Base-by-base conservation (phyloP, 148 eudicot genomes). In the Persicaria tinctoria region DNA sequence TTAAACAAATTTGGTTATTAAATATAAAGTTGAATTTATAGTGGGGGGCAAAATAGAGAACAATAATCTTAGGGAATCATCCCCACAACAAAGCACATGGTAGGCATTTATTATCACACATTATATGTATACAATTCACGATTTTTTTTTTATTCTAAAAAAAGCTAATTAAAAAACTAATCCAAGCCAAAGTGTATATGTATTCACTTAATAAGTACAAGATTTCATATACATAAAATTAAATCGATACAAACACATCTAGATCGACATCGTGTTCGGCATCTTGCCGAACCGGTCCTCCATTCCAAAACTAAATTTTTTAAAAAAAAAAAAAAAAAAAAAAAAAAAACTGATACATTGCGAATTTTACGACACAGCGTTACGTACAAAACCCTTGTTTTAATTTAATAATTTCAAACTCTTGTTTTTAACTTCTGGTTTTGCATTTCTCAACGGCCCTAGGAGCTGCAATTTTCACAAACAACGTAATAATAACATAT, bases 391-490 rank as follows among this genome's bases (percentile, higher is more conserved):
- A 53, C 12, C 56, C 56, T 53, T 53, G 12, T 17, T 53, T 53
- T 11, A 3, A 53, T 23, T 63, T 63, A 20, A 20, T 63, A 63
- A 20, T 20, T 20, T 20, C 45, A 63, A 63, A 63, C 2, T 5
- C 32, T 18, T 23, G 13, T 41, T 66, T 78, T 86, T 77, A 87
- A 77, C 82, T 74, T 80, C 88, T 78, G 82, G 74, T 85, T 80
- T 87, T 85, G 88, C 91, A 85, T 45, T 87, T 85, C 75, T 87
- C 91, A 10, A 87, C 81, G 27, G 91, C 88, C 32, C 91, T 83
- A 63, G 91, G 91, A 51, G 91, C 90, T 87, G 86, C 85, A 82
- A 74, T 13, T 10, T 4, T 53, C 16, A 16, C 8, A 20, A 60
- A 60, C 3, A 23, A 60, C 2, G 3, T 16, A 17, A 10, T 23